Conservation (phyloP, 2,329 filamentous ascomycete genomes). For the Claviceps spartinae region DNA sequence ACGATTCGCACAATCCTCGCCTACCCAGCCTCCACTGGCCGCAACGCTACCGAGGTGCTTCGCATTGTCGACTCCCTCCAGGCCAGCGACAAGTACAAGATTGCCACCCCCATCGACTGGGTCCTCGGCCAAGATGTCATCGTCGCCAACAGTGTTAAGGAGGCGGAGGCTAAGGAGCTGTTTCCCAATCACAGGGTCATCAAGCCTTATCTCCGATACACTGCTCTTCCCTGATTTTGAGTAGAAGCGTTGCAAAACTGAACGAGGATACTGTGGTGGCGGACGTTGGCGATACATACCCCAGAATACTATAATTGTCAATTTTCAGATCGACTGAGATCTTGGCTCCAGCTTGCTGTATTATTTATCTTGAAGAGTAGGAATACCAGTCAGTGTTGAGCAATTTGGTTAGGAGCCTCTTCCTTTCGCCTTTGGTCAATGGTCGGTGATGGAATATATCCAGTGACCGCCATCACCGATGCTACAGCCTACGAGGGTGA, state of each 20-base stretch:
- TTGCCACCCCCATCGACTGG: conserved; percentile 89
- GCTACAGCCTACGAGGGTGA: too few species aligned
- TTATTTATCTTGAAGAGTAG: not conserved
- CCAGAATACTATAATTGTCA: too few species aligned
- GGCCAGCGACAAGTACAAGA: conserved; percentile 74
- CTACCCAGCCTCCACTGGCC: conserved; percentile 83
- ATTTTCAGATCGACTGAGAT: not conserved
- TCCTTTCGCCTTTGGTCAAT: too few species aligned
- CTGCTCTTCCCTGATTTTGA: conserved; percentile 45
- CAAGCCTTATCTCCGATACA: conserved; percentile 65
- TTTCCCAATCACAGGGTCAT: conserved; percentile 64
- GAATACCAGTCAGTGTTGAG: too few species aligned
- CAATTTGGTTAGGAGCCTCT: too few species aligned
- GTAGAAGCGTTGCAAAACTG: not conserved
- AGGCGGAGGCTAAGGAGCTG: conserved; percentile 74
- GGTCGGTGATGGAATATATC: too few species aligned
- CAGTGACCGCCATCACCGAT: too few species aligned
- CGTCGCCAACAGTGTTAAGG: conserved; percentile 69
- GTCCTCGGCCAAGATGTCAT: conserved; percentile 81
- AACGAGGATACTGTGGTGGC: not conserved
- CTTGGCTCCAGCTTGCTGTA: not conserved
- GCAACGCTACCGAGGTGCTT: conserved; percentile 68
- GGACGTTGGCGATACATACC: too few species aligned
- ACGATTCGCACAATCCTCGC: conserved; percentile 85
- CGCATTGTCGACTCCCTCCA: conserved; percentile 68